Evolutionary conservation across 192 early-diverging fungal genomes (phyloP).

Genomic region (Linnemannia zychae): DNA sequence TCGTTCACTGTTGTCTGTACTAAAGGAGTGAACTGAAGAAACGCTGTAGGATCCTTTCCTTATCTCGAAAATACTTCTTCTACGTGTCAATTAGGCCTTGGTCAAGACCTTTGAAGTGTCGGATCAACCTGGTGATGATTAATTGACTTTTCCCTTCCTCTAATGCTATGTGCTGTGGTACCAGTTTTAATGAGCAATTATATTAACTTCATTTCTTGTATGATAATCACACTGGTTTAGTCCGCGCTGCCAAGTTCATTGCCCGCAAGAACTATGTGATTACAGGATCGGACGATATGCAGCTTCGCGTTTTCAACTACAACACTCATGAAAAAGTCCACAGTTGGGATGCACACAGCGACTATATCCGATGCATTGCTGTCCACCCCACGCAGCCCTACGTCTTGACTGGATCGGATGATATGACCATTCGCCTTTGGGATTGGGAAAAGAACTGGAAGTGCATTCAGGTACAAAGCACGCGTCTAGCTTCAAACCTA

Average conservation of each 20-base stretch:
- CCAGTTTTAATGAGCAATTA: not conserved
- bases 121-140: slow-evolving; percentile 84
- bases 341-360: slow-evolving; percentile 95
- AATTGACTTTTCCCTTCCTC: too few relatives aligned
- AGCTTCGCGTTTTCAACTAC: slow-evolving; percentile 99
- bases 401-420: slow-evolving; percentile 95
- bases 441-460: slow-evolving; percentile 99
- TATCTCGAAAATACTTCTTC: not conserved
- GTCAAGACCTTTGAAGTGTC: slow-evolving; percentile 98
- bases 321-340: slow-evolving; percentile 99
- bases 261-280: slow-evolving; percentile 97
- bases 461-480: slow-evolving; percentile 80
- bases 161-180: too few relatives aligned
- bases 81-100: slow-evolving; percentile 69
- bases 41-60: not conserved
- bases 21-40: not conserved
- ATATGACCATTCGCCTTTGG: slow-evolving; percentile 98
- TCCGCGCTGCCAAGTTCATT: slow-evolving; percentile 98
- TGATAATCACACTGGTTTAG: slow-evolving; percentile 57
- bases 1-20: not conserved
- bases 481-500: not conserved
- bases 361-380: slow-evolving; percentile 97
- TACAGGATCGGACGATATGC: slow-evolving; percentile 97
- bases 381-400: slow-evolving; percentile 97
- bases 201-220: not conserved